These are phyloP conservation scores for Collariella sp. DNA, from an alignment of 495 filamentous ascomycete genomes.

Conservation along the genomic window DNA sequence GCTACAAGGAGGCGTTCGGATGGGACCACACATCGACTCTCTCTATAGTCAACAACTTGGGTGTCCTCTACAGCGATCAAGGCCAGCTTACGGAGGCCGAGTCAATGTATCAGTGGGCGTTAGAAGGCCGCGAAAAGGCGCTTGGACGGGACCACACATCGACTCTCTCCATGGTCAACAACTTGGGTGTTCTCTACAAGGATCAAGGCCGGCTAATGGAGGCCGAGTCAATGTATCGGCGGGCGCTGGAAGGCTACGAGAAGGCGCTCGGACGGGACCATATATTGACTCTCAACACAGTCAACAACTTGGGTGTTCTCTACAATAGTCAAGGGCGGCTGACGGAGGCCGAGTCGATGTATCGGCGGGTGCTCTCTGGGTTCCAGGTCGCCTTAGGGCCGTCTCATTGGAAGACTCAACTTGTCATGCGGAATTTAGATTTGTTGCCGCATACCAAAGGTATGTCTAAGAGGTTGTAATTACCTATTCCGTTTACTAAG, in stretches of 20 bases:
- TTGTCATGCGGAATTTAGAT: not conserved
- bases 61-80: conserved; percentile 22
- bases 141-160: conserved; percentile 7
- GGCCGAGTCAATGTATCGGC: conserved; percentile 26
- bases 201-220: conserved; percentile 20
- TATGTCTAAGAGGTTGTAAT: conserved; percentile 3
- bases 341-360: too few species aligned
- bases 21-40: not conserved
- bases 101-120: conserved; percentile 28
- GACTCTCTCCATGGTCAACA: conserved; percentile 16
- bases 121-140: conserved; percentile 16
- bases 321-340: not conserved
- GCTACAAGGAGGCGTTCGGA: not conserved
- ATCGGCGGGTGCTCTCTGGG: too few species aligned
- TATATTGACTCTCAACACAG: conserved; percentile 23
- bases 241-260: conserved; percentile 23
- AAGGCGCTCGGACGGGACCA: conserved; percentile 1
- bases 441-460: conserved; percentile 2
- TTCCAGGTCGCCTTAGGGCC: not conserved
- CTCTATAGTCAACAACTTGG: conserved; percentile 4
- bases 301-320: not conserved
- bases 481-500: not conserved
- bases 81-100: conserved; percentile 25
- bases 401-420: not conserved
- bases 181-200: conserved; percentile 22